Conservation (phyloP, 306 rosid species). For the Fragaria ananassa region DNA sequence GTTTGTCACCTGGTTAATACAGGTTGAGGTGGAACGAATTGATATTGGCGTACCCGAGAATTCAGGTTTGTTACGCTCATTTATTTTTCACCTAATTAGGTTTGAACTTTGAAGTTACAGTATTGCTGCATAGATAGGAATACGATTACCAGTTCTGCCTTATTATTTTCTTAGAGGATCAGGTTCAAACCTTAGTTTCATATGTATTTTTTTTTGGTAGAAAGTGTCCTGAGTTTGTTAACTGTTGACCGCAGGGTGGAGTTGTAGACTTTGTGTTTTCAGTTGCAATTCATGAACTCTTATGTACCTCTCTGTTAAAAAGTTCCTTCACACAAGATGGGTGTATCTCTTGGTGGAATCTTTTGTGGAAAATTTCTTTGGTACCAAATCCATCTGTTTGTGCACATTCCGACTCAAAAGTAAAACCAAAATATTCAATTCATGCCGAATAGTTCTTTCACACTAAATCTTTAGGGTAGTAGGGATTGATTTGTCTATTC, state of each 20-base stretch:
- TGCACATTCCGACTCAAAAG: not conserved
- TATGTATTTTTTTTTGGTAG: no score
- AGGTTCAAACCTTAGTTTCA: not conserved
- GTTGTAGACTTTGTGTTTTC: not conserved
- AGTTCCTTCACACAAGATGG: not conserved
- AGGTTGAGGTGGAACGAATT: slow-evolving; percentile 92
- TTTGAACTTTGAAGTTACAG: not conserved
- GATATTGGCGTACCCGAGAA: slow-evolving; percentile 71
- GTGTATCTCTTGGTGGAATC: not conserved
- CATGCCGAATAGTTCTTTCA: not conserved
- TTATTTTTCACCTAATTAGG: not conserved
- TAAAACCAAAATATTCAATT: not conserved
- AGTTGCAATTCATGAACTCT: not conserved
- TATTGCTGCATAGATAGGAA: not conserved
- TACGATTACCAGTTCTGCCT: not conserved
- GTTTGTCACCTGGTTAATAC: slow-evolving; percentile 22
- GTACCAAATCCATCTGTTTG: not conserved
- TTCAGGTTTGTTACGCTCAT: slow-evolving; percentile 42
- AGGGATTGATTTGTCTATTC: not conserved
- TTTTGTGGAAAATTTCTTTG: not conserved
- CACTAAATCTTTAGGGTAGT: not conserved
- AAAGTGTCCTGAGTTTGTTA: not conserved
- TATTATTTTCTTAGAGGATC: not conserved
- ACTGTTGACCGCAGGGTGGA: not conserved
- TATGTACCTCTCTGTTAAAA: not conserved